phyloP scores from a whole-genome alignment of 768 basidiomycete species.

The Leccinellum luteum region DNA sequence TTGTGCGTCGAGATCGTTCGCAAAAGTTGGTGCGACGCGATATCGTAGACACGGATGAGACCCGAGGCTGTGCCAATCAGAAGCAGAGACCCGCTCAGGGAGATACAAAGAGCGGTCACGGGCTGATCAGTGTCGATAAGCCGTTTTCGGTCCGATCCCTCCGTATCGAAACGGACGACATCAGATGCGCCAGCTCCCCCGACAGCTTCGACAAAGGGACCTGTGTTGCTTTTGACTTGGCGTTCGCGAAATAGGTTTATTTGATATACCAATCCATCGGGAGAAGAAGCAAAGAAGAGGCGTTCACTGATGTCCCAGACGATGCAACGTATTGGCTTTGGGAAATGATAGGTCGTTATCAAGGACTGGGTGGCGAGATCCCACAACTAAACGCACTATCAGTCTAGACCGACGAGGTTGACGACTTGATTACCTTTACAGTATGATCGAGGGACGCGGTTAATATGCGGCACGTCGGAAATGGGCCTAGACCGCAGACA shows the following conservation, averaged over 20 bases:
- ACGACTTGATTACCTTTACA: slow-evolving; percentile 64
- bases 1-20: slow-evolving; percentile 76
- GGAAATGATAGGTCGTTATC: slow-evolving; percentile 86
- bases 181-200: slow-evolving; percentile 73
- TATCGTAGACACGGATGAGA: slow-evolving; percentile 76
- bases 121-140: slow-evolving; percentile 71
- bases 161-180: slow-evolving; percentile 64
- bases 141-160: slow-evolving; percentile 49
- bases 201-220: slow-evolving; percentile 58
- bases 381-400: slow-evolving; percentile 59
- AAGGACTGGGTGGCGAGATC: slow-evolving; percentile 71
- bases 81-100: slow-evolving; percentile 72
- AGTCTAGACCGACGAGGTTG: slow-evolving; percentile 11
- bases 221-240: slow-evolving; percentile 48
- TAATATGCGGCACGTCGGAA: slow-evolving; percentile 73
- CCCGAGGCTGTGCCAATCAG: slow-evolving; percentile 79
- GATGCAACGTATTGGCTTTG: slow-evolving; percentile 65
- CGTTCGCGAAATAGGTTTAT: slow-evolving; percentile 73
- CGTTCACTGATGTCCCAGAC: slow-evolving; percentile 86
- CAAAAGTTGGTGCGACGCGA: slow-evolving; percentile 86
- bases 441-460: slow-evolving; percentile 87
- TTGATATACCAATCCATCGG: slow-evolving; percentile 73
- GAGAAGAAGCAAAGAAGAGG: slow-evolving; percentile 82
- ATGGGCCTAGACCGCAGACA: slow-evolving; percentile 72
- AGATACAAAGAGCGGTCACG: slow-evolving; percentile 72